These are phyloP conservation scores for Petunia hybrid DNA, from an alignment of 305 asterid genomes.

Conservation along the genomic window DNA sequence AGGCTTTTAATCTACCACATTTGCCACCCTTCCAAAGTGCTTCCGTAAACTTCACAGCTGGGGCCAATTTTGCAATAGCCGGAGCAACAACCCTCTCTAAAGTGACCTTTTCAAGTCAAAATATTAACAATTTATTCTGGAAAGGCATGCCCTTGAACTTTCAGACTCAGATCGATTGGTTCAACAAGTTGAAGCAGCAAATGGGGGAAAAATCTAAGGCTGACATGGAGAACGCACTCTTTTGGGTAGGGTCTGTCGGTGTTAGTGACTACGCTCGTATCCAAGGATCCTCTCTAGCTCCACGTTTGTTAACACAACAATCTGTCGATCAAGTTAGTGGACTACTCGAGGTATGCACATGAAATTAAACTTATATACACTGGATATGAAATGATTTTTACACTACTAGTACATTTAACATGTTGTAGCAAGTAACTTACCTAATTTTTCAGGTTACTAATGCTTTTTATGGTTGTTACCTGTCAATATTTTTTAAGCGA, in stretches of 20 bases:
- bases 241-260: slow-evolving; percentile 65
- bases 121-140: slow-evolving; percentile 43
- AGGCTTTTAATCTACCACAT: slow-evolving; percentile 42
- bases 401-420: too few species aligned
- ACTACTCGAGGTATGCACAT: slow-evolving; percentile 49
- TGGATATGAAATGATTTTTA: too few species aligned
- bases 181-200: slow-evolving; percentile 37
- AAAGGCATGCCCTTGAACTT: slow-evolving; percentile 39
- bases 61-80: slow-evolving; percentile 50
- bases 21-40: slow-evolving; percentile 43
- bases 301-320: slow-evolving; percentile 40
- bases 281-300: slow-evolving; percentile 35
- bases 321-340: slow-evolving; percentile 40
- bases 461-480: too few species aligned
- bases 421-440: too few species aligned
- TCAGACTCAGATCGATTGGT: slow-evolving; percentile 57
- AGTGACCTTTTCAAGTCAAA: slow-evolving; percentile 14
- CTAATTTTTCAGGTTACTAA: too few species aligned
- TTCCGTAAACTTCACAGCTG: slow-evolving; percentile 36
- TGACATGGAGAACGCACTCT: slow-evolving; percentile 49
- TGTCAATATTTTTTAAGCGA: too few species aligned
- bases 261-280: slow-evolving; percentile 46
- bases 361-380: background rate
- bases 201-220: slow-evolving; percentile 33
- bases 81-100: slow-evolving; percentile 48